phyloP scores from a whole-genome alignment of 768 basidiomycete genomes.

The Omphalotus guepiniiformis region DNA sequence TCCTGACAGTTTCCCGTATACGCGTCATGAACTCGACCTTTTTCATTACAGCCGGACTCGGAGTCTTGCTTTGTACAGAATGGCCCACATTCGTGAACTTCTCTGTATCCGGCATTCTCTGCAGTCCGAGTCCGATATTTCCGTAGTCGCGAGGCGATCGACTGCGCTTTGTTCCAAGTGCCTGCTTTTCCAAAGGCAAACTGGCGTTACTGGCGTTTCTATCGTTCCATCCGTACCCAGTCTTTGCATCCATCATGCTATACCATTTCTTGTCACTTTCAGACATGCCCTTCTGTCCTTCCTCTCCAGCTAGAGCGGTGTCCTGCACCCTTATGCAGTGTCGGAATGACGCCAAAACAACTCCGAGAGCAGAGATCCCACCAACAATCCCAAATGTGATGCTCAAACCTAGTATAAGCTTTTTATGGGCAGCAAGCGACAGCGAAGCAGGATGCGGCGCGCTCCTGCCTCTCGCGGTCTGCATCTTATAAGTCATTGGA shows the following conservation, averaged over 20 bases:
- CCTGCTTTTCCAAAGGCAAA: slow-evolving; percentile 17
- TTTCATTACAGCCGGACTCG: slow-evolving; percentile 56
- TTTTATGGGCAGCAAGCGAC: slow-evolving; percentile 40
- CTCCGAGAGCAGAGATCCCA: slow-evolving; percentile 49
- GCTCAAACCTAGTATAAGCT: slow-evolving; percentile 53
- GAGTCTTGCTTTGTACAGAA: slow-evolving; percentile 13
- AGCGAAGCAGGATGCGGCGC: slow-evolving; percentile 28
- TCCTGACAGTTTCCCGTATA: slow-evolving; percentile 59
- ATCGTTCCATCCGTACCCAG: slow-evolving; percentile 27
- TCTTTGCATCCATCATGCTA: slow-evolving; percentile 38
- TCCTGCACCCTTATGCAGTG: slow-evolving; percentile 56
- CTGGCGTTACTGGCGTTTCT: too few relatives aligned
- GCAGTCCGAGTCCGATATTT: slow-evolving; percentile 24
- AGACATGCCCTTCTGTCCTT: slow-evolving; percentile 53
- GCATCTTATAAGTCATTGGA: slow-evolving; percentile 39
- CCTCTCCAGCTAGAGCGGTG: slow-evolving; percentile 55
- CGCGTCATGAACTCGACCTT: slow-evolving; percentile 67
- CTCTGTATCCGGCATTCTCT: not conserved
- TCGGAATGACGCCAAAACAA: slow-evolving; percentile 51
- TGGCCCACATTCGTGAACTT: not conserved
- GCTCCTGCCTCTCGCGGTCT: slow-evolving; percentile 28
- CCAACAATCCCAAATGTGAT: slow-evolving; percentile 63
- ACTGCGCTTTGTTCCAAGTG: slow-evolving; percentile 11
- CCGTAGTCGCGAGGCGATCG: slow-evolving; percentile 21
- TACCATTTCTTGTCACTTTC: slow-evolving; percentile 71